Percentiles rank a stretch among this genome's conserved stretches.
These are phyloP conservation scores for Babesia bigemina DNA, from an alignment of 169 alveolate genomes.

Conservation along the genomic window DNA sequence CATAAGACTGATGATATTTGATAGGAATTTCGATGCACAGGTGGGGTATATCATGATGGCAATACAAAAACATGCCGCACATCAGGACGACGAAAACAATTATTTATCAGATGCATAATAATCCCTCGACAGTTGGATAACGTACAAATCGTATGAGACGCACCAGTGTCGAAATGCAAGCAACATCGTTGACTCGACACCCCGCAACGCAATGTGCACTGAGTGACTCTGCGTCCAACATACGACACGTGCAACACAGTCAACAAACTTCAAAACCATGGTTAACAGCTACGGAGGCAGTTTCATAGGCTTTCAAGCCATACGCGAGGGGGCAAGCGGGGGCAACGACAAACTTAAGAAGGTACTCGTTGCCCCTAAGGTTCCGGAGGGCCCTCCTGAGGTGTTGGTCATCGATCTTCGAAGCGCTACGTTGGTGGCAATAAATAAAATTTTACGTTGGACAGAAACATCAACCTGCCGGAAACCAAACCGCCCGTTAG, in stretches of 20 bases:
- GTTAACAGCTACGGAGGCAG: slow-evolving; percentile 68
- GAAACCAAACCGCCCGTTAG: slow-evolving; percentile 33
- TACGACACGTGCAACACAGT: neutral
- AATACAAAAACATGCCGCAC: neutral
- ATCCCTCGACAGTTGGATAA: neutral
- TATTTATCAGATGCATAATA: too few species aligned
- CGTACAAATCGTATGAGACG: too few species aligned
- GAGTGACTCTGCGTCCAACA: too few species aligned
- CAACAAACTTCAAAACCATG: slow-evolving; percentile 8
- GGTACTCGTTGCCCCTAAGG: neutral
- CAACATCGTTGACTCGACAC: too few species aligned
- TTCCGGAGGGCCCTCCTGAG: slow-evolving; percentile 31
- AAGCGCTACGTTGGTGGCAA: slow-evolving; percentile 43
- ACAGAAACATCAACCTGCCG: slow-evolving; percentile 47
- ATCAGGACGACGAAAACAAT: neutral
- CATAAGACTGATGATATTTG: neutral
- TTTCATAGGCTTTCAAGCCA: slow-evolving; percentile 64
- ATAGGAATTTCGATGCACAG: too few species aligned
- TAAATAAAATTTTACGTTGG: neutral
- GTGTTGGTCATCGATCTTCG: slow-evolving; percentile 24
- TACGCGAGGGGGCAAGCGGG: slow-evolving; percentile 20
- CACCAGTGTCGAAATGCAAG: too few species aligned
- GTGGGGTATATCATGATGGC: too few species aligned
- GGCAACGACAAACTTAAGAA: neutral
- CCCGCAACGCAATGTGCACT: too few species aligned